phyloP scores from a whole-genome alignment of 2,329 filamentous ascomycete species.

The Aspergillus brunneoviolaceus region DNA sequence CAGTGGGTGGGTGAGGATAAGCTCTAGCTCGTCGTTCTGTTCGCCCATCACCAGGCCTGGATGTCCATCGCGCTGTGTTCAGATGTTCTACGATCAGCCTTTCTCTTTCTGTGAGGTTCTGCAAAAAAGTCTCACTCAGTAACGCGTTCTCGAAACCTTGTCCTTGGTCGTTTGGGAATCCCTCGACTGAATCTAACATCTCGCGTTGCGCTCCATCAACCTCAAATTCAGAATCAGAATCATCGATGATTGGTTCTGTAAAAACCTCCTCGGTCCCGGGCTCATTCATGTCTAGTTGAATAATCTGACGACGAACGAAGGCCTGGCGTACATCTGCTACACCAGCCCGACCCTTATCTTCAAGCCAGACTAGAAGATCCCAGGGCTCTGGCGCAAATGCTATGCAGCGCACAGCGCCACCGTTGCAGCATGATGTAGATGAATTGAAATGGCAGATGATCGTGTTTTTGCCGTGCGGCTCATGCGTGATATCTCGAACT shows the following conservation, averaged over 20 bases:
- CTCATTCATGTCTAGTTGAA: slow-evolving; percentile 39
- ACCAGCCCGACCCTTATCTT: slow-evolving; percentile 64
- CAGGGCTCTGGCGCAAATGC: slow-evolving; percentile 85
- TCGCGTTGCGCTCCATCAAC: slow-evolving; percentile 24
- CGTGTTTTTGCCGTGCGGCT: slow-evolving; percentile 33
- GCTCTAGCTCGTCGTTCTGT: slow-evolving; percentile 31
- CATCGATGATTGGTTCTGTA: slow-evolving; percentile 31
- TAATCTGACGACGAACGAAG: slow-evolving; percentile 47
- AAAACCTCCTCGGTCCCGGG: slow-evolving; percentile 34
- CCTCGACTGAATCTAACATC: slow-evolving; percentile 28
- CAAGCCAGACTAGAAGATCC: slow-evolving; percentile 90
- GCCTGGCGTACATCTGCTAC: slow-evolving; percentile 49
- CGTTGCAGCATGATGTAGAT: slow-evolving; percentile 67
- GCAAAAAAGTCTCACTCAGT: slow-evolving; percentile 37
- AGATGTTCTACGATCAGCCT: slow-evolving; percentile 45
- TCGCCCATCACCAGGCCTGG: slow-evolving; percentile 32
- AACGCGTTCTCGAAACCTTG: slow-evolving; percentile 27
- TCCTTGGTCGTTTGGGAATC: slow-evolving; percentile 19
- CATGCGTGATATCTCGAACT: slow-evolving; percentile 26
- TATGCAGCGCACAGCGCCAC: slow-evolving; percentile 86
- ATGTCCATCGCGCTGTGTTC: slow-evolving; percentile 42
- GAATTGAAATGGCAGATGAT: slow-evolving; percentile 76
- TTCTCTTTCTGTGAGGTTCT: slow-evolving; percentile 44
- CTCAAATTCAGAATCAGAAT: slow-evolving; percentile 27
- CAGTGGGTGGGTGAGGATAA: slow-evolving; percentile 28